Evolutionary conservation across 2,329 filamentous ascomycete genomes (phyloP), one percentile per base, ranked within the genome.

Genomic region (Diaporthe humulicola): DNA sequence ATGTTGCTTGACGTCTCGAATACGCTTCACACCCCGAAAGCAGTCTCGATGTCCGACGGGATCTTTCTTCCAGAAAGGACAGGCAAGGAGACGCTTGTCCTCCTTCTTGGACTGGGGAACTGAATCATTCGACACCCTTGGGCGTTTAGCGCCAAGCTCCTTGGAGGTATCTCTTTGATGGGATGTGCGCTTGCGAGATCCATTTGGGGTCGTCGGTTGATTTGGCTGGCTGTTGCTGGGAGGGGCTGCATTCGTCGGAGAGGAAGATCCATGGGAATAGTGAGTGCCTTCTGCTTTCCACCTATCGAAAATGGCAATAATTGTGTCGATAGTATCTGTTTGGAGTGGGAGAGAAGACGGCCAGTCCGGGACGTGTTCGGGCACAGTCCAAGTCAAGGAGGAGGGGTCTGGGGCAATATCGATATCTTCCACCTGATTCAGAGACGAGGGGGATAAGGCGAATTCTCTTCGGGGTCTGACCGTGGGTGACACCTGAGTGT

Each of bases 1-100:
- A 48, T 79, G 79, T n/a, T 78, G 77, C 73, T 80, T 80, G 33
- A 80, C 76, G 38, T 80, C 76, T 7, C 76, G 56, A 45, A 80
- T 79, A 19, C 76, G 60, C 9, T 30, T 75, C 10, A 79, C 73
- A 1, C 67, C 67, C 25, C 66, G 61, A 50, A 74, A 76, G 48
- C 79, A 80, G 14, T 57, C 33, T 15, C 58, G 56, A 52, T 78
- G 73, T 14, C 52, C 57, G 15, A 33, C 19, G 0, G 71, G 71
- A 28, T 79, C 74, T 22, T 73, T 66, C 71, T 78, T 80, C 70
- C 74, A 77, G 48, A 78, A 80, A 1, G 77, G 79, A 36, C 77
- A 80, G 9, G 77, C 76, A 12, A 80, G 67, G 2, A 69, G n/a
- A 12, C 25, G 17, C 15, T 54, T 45, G 5, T 38, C 14, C 10